Percentiles rank a stretch among this genome's conserved stretches.
Conservation (phyloP, 768 basidiomycete genomes). For the Glaciozyma antarctica region DNA sequence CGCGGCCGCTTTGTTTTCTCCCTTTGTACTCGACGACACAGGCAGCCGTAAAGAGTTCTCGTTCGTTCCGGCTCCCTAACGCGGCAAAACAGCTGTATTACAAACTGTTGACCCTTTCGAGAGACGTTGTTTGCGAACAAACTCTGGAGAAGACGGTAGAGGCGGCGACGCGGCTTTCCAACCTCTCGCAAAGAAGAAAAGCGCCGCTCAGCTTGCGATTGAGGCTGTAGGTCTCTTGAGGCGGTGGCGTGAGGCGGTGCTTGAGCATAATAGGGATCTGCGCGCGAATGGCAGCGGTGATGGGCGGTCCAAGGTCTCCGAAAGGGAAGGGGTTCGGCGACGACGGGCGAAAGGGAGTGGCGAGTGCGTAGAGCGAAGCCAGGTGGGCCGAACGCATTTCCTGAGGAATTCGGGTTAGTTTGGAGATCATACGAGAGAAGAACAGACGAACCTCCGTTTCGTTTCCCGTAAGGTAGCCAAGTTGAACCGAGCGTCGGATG, state of each 20-base stretch:
- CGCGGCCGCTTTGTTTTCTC: no score
- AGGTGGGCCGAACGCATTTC: slow-evolving; percentile 80
- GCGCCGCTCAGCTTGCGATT: slow-evolving; percentile 54
- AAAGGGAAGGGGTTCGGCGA: slow-evolving; percentile 71
- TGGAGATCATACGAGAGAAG: background rate
- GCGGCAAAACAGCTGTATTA: no score
- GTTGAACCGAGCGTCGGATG: slow-evolving; percentile 59
- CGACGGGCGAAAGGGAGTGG: slow-evolving; percentile 64
- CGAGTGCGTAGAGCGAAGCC: slow-evolving; percentile 69
- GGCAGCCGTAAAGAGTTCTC: no score
- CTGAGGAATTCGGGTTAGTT: slow-evolving; percentile 40
- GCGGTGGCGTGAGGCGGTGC: slow-evolving; percentile 81
- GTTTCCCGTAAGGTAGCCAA: slow-evolving; percentile 83
- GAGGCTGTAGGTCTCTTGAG: slow-evolving; percentile 84
- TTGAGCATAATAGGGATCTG: slow-evolving; percentile 83
- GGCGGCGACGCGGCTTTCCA: slow-evolving; percentile 48
- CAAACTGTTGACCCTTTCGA: no score
- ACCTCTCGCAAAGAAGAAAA: slow-evolving; percentile 47
- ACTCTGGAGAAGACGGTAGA: background rate
- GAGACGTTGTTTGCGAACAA: no score
- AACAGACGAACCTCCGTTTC: slow-evolving; percentile 58
- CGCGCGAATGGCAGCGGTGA: slow-evolving; percentile 65
- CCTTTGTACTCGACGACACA: no score
- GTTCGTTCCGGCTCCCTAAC: no score
- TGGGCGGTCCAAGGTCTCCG: slow-evolving; percentile 46